Percentiles rank a stretch among this genome's conserved stretches.
Evolutionary conservation across 108 stramenopile species (phyloP).

Genomic region (Cafeteria roenbergensis): DNA sequence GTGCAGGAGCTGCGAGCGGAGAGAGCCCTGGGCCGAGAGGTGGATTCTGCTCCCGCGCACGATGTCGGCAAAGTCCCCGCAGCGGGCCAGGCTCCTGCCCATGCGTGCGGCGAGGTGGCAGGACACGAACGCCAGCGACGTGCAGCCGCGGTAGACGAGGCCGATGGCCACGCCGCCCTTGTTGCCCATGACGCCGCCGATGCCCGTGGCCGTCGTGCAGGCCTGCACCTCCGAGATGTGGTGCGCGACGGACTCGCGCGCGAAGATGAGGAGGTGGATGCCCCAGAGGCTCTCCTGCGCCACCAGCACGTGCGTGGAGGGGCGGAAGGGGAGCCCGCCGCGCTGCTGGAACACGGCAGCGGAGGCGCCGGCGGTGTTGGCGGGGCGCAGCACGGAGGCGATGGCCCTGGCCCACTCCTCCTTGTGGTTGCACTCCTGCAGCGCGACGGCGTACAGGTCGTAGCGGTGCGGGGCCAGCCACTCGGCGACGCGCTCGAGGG

Average conservation of each 20-base stretch:
- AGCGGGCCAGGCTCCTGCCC: constrained; percentile 10
- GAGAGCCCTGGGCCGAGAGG: not conserved
- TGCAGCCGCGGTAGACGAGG: constrained; percentile 25
- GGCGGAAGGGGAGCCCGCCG: not conserved
- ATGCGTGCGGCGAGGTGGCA: constrained; percentile 45
- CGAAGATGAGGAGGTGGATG: constrained; percentile 15
- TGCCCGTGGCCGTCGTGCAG: constrained; percentile 25
- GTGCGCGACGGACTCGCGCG: not conserved
- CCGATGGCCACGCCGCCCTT: constrained; percentile 43
- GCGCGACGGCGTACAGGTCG: constrained; percentile 33
- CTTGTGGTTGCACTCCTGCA: constrained; percentile 28
- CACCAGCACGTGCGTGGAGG: constrained; percentile 1
- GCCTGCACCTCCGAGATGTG: constrained; percentile 9
- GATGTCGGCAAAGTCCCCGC: constrained; percentile 23
- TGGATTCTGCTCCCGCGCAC: not conserved
- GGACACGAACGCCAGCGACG: constrained; percentile 37
- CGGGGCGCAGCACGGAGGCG: not conserved
- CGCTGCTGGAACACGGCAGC: not conserved
- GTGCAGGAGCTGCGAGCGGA: constrained; percentile 3
- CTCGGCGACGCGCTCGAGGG: not conserved
- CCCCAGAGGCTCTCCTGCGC: constrained; percentile 2
- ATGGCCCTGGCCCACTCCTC: constrained; percentile 12
- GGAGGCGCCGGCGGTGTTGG: not conserved
- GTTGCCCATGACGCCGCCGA: constrained; percentile 48
- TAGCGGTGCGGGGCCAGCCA: constrained; percentile 19